Evolutionary conservation across 768 basidiomycete genomes (phyloP).

Genomic region (Heimioporus sp.): DNA sequence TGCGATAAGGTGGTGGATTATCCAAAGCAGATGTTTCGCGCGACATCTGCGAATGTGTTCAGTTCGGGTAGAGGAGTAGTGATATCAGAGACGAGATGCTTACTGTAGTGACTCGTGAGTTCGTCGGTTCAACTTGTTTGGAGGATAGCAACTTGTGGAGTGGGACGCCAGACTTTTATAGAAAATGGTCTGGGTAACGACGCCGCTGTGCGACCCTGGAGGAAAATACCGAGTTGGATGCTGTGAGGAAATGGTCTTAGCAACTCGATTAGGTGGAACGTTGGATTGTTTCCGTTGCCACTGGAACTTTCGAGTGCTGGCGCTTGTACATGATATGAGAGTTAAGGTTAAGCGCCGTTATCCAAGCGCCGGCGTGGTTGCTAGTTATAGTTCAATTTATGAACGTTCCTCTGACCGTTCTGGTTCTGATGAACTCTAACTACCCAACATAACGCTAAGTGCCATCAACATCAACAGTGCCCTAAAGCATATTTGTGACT

Average conservation of each 20-base stretch:
- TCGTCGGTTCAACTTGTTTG: background rate
- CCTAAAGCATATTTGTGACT: background rate
- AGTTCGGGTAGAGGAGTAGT: background rate
- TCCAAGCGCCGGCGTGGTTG: background rate
- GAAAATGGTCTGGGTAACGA: background rate
- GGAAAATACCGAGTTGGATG: background rate
- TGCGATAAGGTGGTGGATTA: constrained; percentile 6
- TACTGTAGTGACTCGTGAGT: constrained; percentile 8
- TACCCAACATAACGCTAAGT: background rate
- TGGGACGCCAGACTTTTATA: constrained; percentile 10
- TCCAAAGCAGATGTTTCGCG: background rate
- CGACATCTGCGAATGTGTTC: constrained; percentile 2
- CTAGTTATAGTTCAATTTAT: background rate
- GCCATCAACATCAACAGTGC: constrained; percentile 8
- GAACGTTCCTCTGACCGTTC: background rate
- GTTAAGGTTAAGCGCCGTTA: background rate
- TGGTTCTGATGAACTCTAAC: background rate
- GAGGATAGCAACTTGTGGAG: background rate
- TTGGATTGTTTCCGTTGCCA: constrained; percentile 1
- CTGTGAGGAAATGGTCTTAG: background rate
- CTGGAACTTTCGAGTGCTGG: background rate
- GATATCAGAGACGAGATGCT: background rate
- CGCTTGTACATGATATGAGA: constrained; percentile 1
- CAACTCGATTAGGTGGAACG: background rate
- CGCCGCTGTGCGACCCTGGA: background rate